A percentile compares a stretch with the other conserved stretches of the same genome.
Evolutionary conservation across 495 filamentous ascomycete genomes (phyloP).

Genomic region (Letharia lupina): DNA sequence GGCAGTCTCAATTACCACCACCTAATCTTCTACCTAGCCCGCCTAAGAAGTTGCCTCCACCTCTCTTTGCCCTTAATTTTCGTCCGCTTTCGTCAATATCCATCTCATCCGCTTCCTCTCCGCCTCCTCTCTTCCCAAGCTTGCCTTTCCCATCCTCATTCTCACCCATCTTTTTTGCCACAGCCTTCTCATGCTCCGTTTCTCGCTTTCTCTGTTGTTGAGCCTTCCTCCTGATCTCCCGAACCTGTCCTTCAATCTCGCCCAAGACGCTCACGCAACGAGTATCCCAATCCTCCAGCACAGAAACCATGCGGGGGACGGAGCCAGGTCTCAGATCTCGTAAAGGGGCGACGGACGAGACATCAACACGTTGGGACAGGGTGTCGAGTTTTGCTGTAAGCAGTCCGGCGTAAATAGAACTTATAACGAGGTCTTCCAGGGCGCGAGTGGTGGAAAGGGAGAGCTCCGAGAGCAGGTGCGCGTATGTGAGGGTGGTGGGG

Average conservation of each 20-base stretch:
- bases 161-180: slow-evolving; percentile 26
- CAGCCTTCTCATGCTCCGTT: slow-evolving; percentile 40
- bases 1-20: slow-evolving; percentile 1
- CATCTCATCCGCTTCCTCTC: slow-evolving; percentile 37
- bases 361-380: slow-evolving; percentile 56
- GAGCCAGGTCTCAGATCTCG: slow-evolving; percentile 71
- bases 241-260: slow-evolving; percentile 67
- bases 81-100: slow-evolving; percentile 45
- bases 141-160: slow-evolving; percentile 21
- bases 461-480: slow-evolving; percentile 55
- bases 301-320: slow-evolving; percentile 55
- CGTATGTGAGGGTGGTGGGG: slow-evolving; percentile 58
- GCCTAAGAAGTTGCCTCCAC: slow-evolving; percentile 20
- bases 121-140: slow-evolving; percentile 30
- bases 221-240: slow-evolving; percentile 46
- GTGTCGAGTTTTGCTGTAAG: slow-evolving; percentile 63
- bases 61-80: slow-evolving; percentile 38
- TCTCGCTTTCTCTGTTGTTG: slow-evolving; percentile 41
- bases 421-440: slow-evolving; percentile 85
- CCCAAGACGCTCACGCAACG: slow-evolving; percentile 67
- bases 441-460: slow-evolving; percentile 56
- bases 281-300: slow-evolving; percentile 63
- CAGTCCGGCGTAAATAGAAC: slow-evolving; percentile 77
- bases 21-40: slow-evolving; percentile 27
- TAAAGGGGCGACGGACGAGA: slow-evolving; percentile 71